Evolutionary conservation across 257 asterid species (phyloP), one percentile per base, ranked within the genome.

Genomic region (Ehretia macrophylla): DNA sequence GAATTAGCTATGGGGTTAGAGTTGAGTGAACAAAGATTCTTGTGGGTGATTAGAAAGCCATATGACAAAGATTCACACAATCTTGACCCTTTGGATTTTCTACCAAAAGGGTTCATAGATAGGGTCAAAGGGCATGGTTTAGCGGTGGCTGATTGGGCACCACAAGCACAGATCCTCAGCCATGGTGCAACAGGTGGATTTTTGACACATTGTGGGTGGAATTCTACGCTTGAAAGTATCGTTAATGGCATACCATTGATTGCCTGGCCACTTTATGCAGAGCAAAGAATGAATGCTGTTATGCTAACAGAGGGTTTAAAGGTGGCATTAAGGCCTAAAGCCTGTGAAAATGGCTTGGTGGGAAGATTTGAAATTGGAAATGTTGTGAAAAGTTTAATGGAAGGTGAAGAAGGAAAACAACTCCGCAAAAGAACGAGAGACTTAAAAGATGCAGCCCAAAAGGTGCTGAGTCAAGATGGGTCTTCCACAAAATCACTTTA

Each of bases 231-330:
- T 0, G 95, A 88, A 16, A 78, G 88, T 9, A 68, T 85, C 10
- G 85, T 67, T 0, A 72, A 83, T 4, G 93, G 96, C 0, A 80
- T 81, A 1, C 90, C 98, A 2, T 57, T 91, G 60, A 77, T 88
- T 8, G 90, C 82, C 0, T 90, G 98, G 98, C 98, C 98, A 0
- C 65, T 90, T 32, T 90, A 68, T 5, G 96, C 98, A 0, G 98
- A 90, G 27, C 98, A 90, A 42, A 69, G 54, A 58, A 83, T 79
- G 94, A 90, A 90, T 1, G 91, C 96, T 0, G 80, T 82, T 20
- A 62, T 85, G 65, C 22, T 90, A 6, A 32, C 55, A 0, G 86
- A 83, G 68, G 87, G 74, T 0, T 55, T 79, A 0, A 68, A 59
- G 63, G 83, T 83, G 38, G 95, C 87, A 8, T 9, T 85, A 12